phyloP scores from a whole-genome alignment of 1,284 basidiomycete species.

The Apiotrichum porosum region DNA sequence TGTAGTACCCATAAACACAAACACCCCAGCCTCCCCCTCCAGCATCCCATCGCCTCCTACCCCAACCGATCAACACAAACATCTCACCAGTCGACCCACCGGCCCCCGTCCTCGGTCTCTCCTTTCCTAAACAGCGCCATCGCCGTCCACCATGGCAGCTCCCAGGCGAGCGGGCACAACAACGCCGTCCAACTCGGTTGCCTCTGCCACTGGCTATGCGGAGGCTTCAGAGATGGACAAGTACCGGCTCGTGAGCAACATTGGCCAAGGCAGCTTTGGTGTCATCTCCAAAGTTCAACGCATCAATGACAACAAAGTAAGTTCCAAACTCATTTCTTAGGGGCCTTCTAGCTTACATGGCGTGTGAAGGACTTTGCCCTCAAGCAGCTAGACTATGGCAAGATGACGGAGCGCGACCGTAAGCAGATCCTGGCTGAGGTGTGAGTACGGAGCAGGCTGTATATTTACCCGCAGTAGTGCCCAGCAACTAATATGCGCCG shows the following conservation, averaged over 20 bases:
- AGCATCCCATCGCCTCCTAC: too few species aligned
- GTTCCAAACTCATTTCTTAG: conserved; percentile 39
- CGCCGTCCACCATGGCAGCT: conserved; percentile 1
- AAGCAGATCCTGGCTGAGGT: conserved; percentile 98
- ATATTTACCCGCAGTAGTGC: too few species aligned
- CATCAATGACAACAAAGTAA: conserved; percentile 74
- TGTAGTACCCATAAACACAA: too few species aligned
- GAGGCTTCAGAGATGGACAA: conserved; percentile 57
- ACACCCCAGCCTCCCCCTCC: too few species aligned
- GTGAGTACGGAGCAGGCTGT: conserved; percentile 53
- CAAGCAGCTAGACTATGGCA: conserved; percentile 92
- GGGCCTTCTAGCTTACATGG: not conserved
- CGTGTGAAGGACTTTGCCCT: conserved; percentile 80
- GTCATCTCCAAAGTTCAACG: conserved; percentile 88
- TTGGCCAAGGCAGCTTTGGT: conserved; percentile 96
- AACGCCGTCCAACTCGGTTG: conserved; percentile 3
- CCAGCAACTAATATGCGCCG: not conserved
- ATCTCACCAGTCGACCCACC: not conserved
- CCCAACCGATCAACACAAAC: not conserved
- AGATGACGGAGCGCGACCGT: conserved; percentile 85
- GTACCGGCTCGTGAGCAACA: conserved; percentile 83
- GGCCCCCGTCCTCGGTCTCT: too few species aligned
- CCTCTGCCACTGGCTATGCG: conserved; percentile 22
- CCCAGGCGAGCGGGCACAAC: conserved; percentile 4
- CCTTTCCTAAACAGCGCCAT: not conserved